Conservation (phyloP, 306 rosid genomes). For the Quercus wislizeni region DNA sequence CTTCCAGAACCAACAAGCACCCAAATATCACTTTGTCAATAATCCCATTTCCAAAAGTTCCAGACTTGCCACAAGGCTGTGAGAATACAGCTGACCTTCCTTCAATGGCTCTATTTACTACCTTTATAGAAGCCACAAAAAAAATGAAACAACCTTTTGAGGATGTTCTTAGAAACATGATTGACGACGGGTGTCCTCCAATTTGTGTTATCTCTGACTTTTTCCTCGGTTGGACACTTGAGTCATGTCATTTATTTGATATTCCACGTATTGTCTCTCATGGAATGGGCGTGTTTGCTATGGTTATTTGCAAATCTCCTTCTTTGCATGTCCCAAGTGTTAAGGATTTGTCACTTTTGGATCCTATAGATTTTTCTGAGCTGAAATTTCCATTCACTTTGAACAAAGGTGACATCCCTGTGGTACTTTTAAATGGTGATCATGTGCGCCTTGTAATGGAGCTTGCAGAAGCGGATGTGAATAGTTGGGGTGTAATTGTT, state of each 20-base stretch:
- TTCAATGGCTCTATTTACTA: background rate
- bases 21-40: constrained; percentile 1
- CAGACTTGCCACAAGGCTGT: constrained; percentile 24
- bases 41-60: constrained; percentile 20
- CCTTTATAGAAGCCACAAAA: constrained; percentile 19
- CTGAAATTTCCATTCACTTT: constrained; percentile 4
- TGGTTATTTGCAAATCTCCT: background rate
- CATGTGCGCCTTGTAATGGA: background rate
- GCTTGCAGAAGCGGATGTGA: constrained; percentile 1
- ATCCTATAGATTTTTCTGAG: background rate
- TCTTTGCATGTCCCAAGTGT: background rate
- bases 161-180: constrained; percentile 14
- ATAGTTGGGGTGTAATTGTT: constrained; percentile 28
- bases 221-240: constrained; percentile 22
- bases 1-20: background rate
- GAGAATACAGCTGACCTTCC: constrained; percentile 24
- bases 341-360: background rate
- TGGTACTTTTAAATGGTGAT: background rate
- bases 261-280: constrained; percentile 23
- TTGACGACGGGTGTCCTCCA: background rate
- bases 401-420: constrained; percentile 10
- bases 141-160: constrained; percentile 13
- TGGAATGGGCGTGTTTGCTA: constrained; percentile 19
- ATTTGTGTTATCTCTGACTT: constrained; percentile 30
- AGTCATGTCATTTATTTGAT: constrained; percentile 2